A percentile compares a stretch with the other conserved stretches of the same genome.
Conservation (phyloP, 2,329 filamentous ascomycete genomes). For the Bipolaris victoriae region DNA sequence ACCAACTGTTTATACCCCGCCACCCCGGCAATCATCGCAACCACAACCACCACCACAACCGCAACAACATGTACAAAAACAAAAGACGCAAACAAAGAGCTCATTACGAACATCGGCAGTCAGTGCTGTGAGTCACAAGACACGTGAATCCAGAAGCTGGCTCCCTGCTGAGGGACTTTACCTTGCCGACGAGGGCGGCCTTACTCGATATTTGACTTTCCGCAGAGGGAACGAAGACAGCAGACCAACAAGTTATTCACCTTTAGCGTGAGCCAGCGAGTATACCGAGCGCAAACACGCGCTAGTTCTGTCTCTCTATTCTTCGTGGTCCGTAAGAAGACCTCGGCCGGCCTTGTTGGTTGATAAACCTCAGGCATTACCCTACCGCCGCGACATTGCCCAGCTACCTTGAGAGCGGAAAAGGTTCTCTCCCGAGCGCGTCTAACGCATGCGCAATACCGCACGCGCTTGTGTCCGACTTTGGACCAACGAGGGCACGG, state of each 20-base stretch:
- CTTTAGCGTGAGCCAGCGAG: constrained; percentile 16
- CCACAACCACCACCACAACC: constrained; percentile 10
- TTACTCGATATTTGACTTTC: constrained; percentile 26
- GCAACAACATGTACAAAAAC: constrained; percentile 14
- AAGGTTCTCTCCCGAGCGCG: neutral
- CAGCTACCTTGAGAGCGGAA: neutral
- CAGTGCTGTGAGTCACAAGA: constrained; percentile 22
- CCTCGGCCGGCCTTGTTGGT: neutral
- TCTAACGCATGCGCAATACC: constrained; percentile 2
- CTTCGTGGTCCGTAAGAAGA: neutral
- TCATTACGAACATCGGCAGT: constrained; percentile 22
- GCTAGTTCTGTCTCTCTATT: neutral
- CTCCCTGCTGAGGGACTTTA: constrained; percentile 34
- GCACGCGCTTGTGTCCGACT: constrained; percentile 18
- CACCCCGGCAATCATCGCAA: constrained; percentile 11
- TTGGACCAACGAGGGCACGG: constrained; percentile 20
- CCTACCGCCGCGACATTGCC: neutral
- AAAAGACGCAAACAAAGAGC: neutral
- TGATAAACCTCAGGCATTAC: neutral
- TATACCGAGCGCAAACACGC: neutral
- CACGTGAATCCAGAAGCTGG: constrained; percentile 30
- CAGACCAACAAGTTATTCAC: constrained; percentile 33
- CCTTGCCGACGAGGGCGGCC: constrained; percentile 28
- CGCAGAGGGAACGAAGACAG: constrained; percentile 18
- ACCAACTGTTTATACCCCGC: constrained; percentile 31